These are phyloP conservation scores for Melastoma candidum DNA, from an alignment of 441 rosid genomes.

Conservation along the genomic window DNA sequence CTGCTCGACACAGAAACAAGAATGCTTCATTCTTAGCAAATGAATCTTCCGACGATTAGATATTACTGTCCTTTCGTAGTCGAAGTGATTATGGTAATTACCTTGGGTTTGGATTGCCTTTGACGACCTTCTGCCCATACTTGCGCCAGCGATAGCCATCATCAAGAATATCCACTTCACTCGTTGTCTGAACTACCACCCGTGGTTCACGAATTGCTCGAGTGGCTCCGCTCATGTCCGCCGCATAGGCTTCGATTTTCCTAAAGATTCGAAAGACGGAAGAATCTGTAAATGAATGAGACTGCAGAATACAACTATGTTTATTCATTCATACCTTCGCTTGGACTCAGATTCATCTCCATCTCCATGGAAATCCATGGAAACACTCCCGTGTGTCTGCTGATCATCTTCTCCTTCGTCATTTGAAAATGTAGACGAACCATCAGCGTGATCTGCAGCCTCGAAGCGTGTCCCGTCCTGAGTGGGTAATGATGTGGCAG, in stretches of 20 bases:
- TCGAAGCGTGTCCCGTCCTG: conserved; percentile 33
- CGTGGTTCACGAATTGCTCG: conserved; percentile 76
- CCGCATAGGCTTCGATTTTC: conserved; percentile 56
- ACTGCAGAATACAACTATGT: not conserved
- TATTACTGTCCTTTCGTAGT: conserved; percentile 2
- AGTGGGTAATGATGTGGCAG: conserved; percentile 25
- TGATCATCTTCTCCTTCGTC: conserved; percentile 63
- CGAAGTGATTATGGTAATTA: conserved; percentile 11
- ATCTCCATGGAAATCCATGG: conserved; percentile 47
- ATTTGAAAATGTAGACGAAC: conserved; percentile 52
- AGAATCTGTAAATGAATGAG: not conserved
- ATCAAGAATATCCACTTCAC: conserved; percentile 67
- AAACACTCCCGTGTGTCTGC: conserved; percentile 49
- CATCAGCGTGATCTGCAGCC: conserved; percentile 46
- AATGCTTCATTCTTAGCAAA: not conserved
- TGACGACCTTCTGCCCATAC: conserved; percentile 74
- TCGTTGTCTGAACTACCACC: conserved; percentile 66
- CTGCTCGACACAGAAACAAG: conserved; percentile 26
- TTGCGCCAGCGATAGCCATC: conserved; percentile 79
- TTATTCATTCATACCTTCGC: conserved; percentile 35
- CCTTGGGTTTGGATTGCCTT: conserved; percentile 84
- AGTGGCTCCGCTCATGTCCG: conserved; percentile 65
- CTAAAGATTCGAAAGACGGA: conserved; percentile 20
- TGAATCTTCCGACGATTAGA: not conserved
- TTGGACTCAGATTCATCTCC: conserved; percentile 69